Percentiles rank a stretch among this genome's conserved stretches.
phyloP scores from a whole-genome alignment of 495 filamentous ascomycete genomes.

The Penicillium roqueforti region DNA sequence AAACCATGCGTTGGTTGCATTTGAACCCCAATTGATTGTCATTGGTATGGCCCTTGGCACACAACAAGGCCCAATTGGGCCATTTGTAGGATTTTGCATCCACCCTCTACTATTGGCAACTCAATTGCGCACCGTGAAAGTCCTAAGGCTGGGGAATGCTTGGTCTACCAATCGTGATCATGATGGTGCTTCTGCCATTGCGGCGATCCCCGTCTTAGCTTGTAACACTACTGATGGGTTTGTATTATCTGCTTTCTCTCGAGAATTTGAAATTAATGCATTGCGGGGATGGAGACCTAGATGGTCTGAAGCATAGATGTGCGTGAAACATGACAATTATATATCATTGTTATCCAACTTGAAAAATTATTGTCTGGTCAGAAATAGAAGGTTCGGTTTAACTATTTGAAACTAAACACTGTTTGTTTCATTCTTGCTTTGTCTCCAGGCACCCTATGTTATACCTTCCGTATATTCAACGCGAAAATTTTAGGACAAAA shows the following conservation, averaged over 20 bases:
- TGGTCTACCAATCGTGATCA: neutral
- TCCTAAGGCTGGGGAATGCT: neutral
- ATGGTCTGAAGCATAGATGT: conserved; percentile 1
- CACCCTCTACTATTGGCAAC: neutral
- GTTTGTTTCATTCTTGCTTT: too few species aligned
- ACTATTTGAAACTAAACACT: too few species aligned
- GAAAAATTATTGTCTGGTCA: neutral
- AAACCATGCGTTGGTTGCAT: conserved; percentile 1
- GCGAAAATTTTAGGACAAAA: neutral
- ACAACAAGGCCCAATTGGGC: neutral
- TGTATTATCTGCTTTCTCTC: neutral
- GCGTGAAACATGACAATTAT: neutral
- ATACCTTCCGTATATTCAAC: neutral
- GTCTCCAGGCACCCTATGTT: neutral
- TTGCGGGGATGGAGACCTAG: neutral
- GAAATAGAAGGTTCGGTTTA: neutral
- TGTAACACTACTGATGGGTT: neutral
- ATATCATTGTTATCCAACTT: neutral
- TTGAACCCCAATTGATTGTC: neutral
- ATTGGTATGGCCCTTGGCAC: neutral
- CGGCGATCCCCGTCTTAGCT: neutral
- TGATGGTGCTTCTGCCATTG: neutral
- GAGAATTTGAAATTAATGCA: neutral
- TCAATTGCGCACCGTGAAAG: neutral
- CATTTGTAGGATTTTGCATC: neutral